Base-by-base conservation (phyloP, 495 filamentous ascomycete genomes). In the Cryomyces minteri region DNA sequence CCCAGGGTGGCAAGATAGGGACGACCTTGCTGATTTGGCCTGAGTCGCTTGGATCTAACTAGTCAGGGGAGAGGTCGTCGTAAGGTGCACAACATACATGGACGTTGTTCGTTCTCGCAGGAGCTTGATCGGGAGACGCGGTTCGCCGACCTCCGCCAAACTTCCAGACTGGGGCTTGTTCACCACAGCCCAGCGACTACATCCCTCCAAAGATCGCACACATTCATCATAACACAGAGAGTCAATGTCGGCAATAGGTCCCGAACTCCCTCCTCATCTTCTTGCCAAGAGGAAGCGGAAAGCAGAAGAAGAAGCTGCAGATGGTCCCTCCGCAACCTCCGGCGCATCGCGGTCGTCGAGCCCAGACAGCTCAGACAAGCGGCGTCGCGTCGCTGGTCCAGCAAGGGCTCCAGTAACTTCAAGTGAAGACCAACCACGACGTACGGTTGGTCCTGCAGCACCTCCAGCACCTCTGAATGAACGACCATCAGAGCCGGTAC, bases 381-480 rank as follows among this genome's bases (percentile, higher is more conserved):
- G 63, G 49, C 63, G 63, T 52, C 62, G 67, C 45, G 57, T 71
- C 12, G 54, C 69, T 30, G 71, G 72, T 8, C 71, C 71, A 32
- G 60, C 68, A 10, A 57, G 62, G 31, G 73, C 76, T 5, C 75
- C 74, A 45, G 69, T 70, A 11, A 57, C 62, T 25, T 60, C 74
- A 30, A 57, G 66, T 18, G 68, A 75, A 62, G 49, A 47, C 11
- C 71, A 71, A 6, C 44, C 43, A 39, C 18, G 18, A 25, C 18
- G 18, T 25, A 2, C 18, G 18, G 18, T 25, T 25, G 71, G 72
- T 8, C 71, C 71, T 32, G 59, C 68, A 10, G 57, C 63, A 31
- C 74, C 76, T 5, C 75, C 74, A 45, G 69, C 71, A 11, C 58
- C 62, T 25, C 60, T 75, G 29, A 57, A 66, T 18, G 68, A 75